A percentile compares a stretch with the other conserved stretches of the same genome.
These are phyloP conservation scores for Euphorbia peplus DNA, from an alignment of 345 rosid genomes.

Conservation along the genomic window DNA sequence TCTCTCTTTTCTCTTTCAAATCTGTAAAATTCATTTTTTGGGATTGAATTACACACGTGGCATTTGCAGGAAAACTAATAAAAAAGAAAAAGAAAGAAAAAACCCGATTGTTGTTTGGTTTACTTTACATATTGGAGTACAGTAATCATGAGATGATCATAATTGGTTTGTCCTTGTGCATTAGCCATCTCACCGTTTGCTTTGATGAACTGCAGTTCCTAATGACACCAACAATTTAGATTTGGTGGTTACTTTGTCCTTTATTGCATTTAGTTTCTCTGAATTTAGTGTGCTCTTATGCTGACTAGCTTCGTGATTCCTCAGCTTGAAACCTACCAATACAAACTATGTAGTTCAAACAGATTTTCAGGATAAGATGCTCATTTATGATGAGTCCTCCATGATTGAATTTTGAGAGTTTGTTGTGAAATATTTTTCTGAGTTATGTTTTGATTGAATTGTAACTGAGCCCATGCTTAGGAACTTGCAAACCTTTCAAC, in stretches of 20 bases:
- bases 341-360: background rate
- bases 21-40: background rate
- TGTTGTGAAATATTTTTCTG: background rate
- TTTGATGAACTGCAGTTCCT: background rate
- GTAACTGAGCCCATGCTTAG: slow-evolving; percentile 40
- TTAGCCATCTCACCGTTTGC: background rate
- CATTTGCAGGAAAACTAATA: background rate
- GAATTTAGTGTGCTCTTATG: background rate
- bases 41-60: background rate
- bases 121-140: background rate
- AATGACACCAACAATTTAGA: background rate
- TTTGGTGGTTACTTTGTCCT: background rate
- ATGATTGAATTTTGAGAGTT: slow-evolving; percentile 6
- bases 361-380: background rate
- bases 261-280: background rate
- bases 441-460: slow-evolving; percentile 7
- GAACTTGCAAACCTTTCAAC: slow-evolving; percentile 84
- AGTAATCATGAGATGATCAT: background rate
- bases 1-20: too few relatives aligned
- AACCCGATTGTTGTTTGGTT: background rate
- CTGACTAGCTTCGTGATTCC: background rate
- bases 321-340: background rate
- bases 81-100: background rate
- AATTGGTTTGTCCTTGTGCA: background rate
- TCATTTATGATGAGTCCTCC: background rate